Percentiles rank a stretch among this genome's conserved stretches.
phyloP scores from a whole-genome alignment of 495 filamentous ascomycete genomes.

The Penicillium pulvis region DNA sequence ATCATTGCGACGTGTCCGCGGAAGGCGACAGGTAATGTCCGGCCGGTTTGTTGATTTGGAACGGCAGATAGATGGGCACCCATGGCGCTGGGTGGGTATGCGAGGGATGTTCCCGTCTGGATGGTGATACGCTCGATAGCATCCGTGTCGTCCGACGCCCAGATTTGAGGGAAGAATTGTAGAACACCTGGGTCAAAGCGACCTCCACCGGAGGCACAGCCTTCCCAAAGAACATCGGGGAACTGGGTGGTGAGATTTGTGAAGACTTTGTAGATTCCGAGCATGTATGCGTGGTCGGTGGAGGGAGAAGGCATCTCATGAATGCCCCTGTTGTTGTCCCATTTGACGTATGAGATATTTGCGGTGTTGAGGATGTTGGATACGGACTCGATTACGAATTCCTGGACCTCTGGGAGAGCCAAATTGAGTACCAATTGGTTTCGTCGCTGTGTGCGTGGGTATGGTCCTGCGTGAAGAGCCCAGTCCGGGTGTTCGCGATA shows the following conservation, averaged over 20 bases:
- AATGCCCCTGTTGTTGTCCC: constrained; percentile 60
- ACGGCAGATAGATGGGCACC: constrained; percentile 57
- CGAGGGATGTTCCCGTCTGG: constrained; percentile 56
- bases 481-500: constrained; percentile 58
- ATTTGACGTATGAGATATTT: constrained; percentile 56
- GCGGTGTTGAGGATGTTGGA: constrained; percentile 49
- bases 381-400: constrained; percentile 53
- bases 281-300: constrained; percentile 53
- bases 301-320: constrained; percentile 52
- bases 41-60: constrained; percentile 52
- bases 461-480: constrained; percentile 52
- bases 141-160: constrained; percentile 60
- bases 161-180: constrained; percentile 59
- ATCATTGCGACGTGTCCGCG: constrained; percentile 59
- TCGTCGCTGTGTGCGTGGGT: constrained; percentile 51
- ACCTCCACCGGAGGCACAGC: constrained; percentile 57
- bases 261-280: constrained; percentile 57
- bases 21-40: constrained; percentile 50
- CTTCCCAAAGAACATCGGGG: constrained; percentile 59
- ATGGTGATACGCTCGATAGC: constrained; percentile 54
- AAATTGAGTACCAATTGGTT: constrained; percentile 58
- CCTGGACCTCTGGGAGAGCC: constrained; percentile 53
- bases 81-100: constrained; percentile 57
- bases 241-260: constrained; percentile 52
- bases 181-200: constrained; percentile 57